Evolutionary conservation across 2,329 filamentous ascomycete genomes (phyloP).

Genomic region (Beauveria caledonica): DNA sequence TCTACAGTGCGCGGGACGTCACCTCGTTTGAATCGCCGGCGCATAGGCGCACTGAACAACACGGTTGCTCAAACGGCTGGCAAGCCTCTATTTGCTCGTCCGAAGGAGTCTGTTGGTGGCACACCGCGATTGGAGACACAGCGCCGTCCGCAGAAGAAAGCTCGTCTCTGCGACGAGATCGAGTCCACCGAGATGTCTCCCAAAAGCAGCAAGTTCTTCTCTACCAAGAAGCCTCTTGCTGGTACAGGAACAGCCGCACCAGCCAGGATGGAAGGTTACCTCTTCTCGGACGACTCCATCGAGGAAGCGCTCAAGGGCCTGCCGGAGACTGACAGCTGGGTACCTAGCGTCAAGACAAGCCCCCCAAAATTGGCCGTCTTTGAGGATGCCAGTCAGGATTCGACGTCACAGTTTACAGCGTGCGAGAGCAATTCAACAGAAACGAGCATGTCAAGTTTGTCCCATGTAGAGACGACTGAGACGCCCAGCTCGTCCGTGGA

Average conservation of each 20-base stretch:
- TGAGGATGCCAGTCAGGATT: constrained; percentile 29
- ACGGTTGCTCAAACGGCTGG: constrained; percentile 27
- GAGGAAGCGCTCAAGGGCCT: constrained; percentile 45
- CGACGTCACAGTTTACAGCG: neutral
- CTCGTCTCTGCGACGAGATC: constrained; percentile 42
- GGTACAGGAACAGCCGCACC: constrained; percentile 18
- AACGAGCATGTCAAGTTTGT: constrained; percentile 4
- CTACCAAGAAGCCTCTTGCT: constrained; percentile 20
- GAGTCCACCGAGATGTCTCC: constrained; percentile 25
- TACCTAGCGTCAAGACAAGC: constrained; percentile 25
- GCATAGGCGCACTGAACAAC: constrained; percentile 43
- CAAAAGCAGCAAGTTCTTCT: constrained; percentile 48
- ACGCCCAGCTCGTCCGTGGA: constrained; percentile 19
- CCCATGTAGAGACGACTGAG: neutral
- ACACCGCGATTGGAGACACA: constrained; percentile 17
- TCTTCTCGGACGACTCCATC: constrained; percentile 50
- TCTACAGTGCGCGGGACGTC: constrained; percentile 22
- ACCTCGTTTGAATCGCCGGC: constrained; percentile 37
- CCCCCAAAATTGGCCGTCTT: constrained; percentile 36
- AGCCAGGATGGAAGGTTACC: constrained; percentile 32
- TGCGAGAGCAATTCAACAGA: constrained; percentile 12
- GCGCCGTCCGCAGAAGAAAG: constrained; percentile 46
- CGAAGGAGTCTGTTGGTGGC: constrained; percentile 14
- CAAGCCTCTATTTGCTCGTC: constrained; percentile 16
- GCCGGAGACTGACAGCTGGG: constrained; percentile 45